Conservation (phyloP, 495 filamentous ascomycete species). For the Platismatia glauca region DNA sequence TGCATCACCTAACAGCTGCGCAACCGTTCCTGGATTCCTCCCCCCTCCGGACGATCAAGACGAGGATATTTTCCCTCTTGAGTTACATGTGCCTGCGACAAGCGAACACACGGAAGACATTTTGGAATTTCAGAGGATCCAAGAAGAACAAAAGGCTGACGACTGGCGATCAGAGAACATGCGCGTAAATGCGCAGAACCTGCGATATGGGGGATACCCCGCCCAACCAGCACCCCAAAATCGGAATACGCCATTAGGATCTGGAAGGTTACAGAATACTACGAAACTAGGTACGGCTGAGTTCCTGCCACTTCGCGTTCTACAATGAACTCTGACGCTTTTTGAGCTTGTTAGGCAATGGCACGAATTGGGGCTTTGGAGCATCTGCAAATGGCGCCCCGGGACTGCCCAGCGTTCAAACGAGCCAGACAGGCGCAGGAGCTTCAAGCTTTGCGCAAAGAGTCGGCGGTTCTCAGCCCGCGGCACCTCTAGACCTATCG, state of each 20-base stretch:
- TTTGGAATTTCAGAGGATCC: background rate
- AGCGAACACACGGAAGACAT: background rate
- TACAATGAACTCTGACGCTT: constrained; percentile 13
- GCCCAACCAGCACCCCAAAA: constrained; percentile 55
- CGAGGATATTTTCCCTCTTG: background rate
- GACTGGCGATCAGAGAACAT: constrained; percentile 8
- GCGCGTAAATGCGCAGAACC: constrained; percentile 10
- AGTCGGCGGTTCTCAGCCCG: constrained; percentile 65
- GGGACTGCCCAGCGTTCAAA: constrained; percentile 48
- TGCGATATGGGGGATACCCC: constrained; percentile 14
- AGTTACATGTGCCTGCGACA: background rate
- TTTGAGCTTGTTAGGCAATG: constrained; percentile 47
- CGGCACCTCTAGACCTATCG: constrained; percentile 69
- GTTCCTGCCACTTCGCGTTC: background rate
- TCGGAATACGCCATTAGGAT: constrained; percentile 47
- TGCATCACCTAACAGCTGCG: background rate
- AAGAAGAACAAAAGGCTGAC: constrained; percentile 8
- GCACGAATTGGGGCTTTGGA: constrained; percentile 66
- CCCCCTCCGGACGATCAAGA: background rate
- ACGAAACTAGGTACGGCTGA: constrained; percentile 54
- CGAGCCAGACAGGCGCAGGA: constrained; percentile 48
- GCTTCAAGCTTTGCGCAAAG: constrained; percentile 75
- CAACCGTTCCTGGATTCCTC: background rate
- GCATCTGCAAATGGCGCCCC: constrained; percentile 62
- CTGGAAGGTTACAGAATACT: constrained; percentile 65